Conservation (phyloP, 2,329 filamentous ascomycete species). For the Lachnellula suecica region DNA sequence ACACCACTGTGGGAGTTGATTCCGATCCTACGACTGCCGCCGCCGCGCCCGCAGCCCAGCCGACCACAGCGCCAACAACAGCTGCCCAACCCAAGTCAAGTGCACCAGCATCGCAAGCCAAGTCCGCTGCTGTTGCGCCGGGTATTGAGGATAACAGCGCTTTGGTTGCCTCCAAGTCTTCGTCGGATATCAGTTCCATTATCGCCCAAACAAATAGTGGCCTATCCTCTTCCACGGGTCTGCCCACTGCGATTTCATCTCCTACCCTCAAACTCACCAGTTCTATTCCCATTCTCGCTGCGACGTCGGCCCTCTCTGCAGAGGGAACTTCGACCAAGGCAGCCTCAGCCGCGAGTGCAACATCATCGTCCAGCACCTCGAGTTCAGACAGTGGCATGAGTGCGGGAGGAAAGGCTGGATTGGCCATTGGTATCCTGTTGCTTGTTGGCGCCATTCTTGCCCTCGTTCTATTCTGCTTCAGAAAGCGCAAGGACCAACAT, state of each 20-base stretch:
- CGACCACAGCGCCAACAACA: slow-evolving; percentile 8
- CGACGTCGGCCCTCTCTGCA: slow-evolving; percentile 1
- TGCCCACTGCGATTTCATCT: slow-evolving; percentile 18
- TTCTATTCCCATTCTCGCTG: slow-evolving; percentile 13
- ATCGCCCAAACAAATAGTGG: slow-evolving; percentile 6
- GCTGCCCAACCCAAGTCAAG: not conserved
- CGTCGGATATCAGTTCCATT: slow-evolving; percentile 2
- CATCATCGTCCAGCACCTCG: slow-evolving; percentile 7
- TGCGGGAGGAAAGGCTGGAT: slow-evolving; percentile 65
- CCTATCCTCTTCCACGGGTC: slow-evolving; percentile 7
- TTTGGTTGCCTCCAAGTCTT: not conserved
- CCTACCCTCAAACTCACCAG: slow-evolving; percentile 16
- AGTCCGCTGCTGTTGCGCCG: not conserved
- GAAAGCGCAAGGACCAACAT: slow-evolving; percentile 71
- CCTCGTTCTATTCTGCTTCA: slow-evolving; percentile 71
- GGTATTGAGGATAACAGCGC: not conserved
- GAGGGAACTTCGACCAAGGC: slow-evolving; percentile 5
- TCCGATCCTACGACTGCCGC: slow-evolving; percentile 1
- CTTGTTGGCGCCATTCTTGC: slow-evolving; percentile 65
- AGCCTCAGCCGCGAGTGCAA: slow-evolving; percentile 1
- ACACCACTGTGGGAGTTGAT: slow-evolving; percentile 37
- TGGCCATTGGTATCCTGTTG: slow-evolving; percentile 78
- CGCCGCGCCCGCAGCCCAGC: not conserved
- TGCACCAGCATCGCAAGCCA: not conserved
- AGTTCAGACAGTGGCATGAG: slow-evolving; percentile 30